Percentiles rank a stretch among this genome's conserved stretches.
These are phyloP conservation scores for Blastocystis sp. DNA, from an alignment of 352 stramenopile species.

Conservation along the genomic window DNA sequence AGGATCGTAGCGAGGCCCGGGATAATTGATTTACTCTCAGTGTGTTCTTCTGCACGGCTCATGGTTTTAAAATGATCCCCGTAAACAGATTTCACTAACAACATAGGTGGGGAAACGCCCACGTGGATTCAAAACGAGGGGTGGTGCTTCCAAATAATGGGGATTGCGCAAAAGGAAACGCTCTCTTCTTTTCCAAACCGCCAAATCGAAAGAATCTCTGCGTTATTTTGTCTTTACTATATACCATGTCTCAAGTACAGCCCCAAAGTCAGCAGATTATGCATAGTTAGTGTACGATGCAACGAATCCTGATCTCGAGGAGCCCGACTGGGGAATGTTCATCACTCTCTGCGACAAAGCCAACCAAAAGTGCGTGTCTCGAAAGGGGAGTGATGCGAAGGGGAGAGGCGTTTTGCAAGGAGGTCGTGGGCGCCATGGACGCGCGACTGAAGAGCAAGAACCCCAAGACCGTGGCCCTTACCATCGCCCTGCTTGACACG, in stretches of 20 bases:
- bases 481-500: slow-evolving; percentile 65
- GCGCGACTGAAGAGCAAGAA: slow-evolving; percentile 62
- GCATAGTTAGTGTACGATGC: slow-evolving; percentile 67
- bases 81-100: too few relatives aligned
- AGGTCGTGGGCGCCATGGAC: slow-evolving; percentile 47
- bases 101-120: too few relatives aligned
- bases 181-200: too few relatives aligned
- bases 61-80: not conserved
- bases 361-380: slow-evolving; percentile 44
- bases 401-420: slow-evolving; percentile 45
- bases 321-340: slow-evolving; percentile 68
- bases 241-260: slow-evolving; percentile 60
- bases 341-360: slow-evolving; percentile 66
- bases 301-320: slow-evolving; percentile 67
- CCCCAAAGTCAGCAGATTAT: not conserved
- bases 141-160: too few relatives aligned
- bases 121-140: too few relatives aligned
- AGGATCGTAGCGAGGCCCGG: not conserved
- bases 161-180: too few relatives aligned
- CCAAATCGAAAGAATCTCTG: too few relatives aligned
- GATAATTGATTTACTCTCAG: not conserved
- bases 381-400: not conserved
- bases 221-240: not conserved
- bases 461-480: slow-evolving; percentile 38
- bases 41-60: not conserved